These are phyloP conservation scores for Naganishia antarctica DNA, from an alignment of 768 basidiomycete genomes.

Conservation along the genomic window DNA sequence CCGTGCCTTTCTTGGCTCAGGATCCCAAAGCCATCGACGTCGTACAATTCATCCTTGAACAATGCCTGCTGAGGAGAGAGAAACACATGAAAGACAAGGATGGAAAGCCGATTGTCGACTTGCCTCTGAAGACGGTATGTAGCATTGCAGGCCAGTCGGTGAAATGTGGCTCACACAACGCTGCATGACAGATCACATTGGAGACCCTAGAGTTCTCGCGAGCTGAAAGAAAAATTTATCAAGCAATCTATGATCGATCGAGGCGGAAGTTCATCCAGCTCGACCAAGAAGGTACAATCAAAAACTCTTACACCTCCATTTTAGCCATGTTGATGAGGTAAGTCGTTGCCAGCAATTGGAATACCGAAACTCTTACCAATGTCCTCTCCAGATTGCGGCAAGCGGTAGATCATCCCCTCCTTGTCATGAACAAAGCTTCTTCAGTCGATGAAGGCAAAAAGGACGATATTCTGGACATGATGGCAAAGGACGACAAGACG, in stretches of 20 bases:
- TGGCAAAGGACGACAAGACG: slow-evolving; percentile 5
- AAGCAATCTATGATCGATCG: slow-evolving; percentile 72
- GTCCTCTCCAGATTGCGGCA: slow-evolving; percentile 63
- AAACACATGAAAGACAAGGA: slow-evolving; percentile 85
- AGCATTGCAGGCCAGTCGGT: not conserved
- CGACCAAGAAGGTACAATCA: slow-evolving; percentile 78
- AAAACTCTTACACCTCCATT: slow-evolving; percentile 56
- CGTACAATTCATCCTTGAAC: slow-evolving; percentile 89
- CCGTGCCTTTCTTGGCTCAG: slow-evolving; percentile 79
- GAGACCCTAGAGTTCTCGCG: slow-evolving; percentile 75
- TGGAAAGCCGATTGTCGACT: slow-evolving; percentile 79
- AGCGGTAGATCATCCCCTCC: slow-evolving; percentile 82
- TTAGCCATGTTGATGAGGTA: slow-evolving; percentile 93
- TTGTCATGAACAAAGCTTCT: slow-evolving; percentile 60
- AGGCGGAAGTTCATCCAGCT: slow-evolving; percentile 76
- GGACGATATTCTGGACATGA: slow-evolving; percentile 35
- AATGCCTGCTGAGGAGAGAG: slow-evolving; percentile 77
- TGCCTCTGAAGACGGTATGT: slow-evolving; percentile 75
- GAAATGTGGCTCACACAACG: not conserved
- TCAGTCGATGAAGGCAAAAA: slow-evolving; percentile 51
- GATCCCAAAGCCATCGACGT: slow-evolving; percentile 92
- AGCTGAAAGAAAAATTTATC: slow-evolving; percentile 79
- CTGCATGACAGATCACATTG: slow-evolving; percentile 57
- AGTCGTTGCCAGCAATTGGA: slow-evolving; percentile 34
- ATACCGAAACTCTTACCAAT: slow-evolving; percentile 21